Base-by-base conservation (phyloP, 495 filamentous ascomycete genomes). In the Podospora appendiculata region DNA sequence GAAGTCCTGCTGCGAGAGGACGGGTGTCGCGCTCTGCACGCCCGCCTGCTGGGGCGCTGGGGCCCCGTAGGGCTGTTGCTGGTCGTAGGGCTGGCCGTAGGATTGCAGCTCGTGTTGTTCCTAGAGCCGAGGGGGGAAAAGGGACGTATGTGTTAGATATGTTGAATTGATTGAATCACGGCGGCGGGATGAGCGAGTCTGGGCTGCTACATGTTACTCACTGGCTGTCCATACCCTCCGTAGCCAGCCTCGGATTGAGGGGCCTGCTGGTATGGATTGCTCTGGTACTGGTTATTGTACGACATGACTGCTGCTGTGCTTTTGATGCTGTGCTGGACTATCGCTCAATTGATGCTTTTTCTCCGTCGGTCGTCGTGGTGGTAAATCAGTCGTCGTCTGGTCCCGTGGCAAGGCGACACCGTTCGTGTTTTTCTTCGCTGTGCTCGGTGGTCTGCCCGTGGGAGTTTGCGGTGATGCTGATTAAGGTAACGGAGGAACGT, bases 1-100 rank as follows among this genome's bases (percentile, higher is more conserved):
- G 69, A 84, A 87, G 49, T 85, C 81, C 58, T 72, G 64, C 51
- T 80, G 71, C 16, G 73, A 67, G 42, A 81, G 74, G 35, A 66
- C 55, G 58, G 60, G 25, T 56, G 55, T 48, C 56, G 60, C 57
- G 34, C 56, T 57, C 40, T 54, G 59, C 32, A 60, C 61, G 46
- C 69, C 60, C 44, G 66, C 56, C 51, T 61, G 49, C 40, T 41
- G 38, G 4, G 56, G 11, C 38, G 39, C 17, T 5, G 2, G 25
- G 44, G 32, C 32, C 53, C 53, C 39, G 47, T 60, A 55, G 16
- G 43, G 49, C 32, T 49, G 47, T 43, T 53, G 47, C 17, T 59
- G 44, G 7, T 50, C 17, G 19, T 50, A 32, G 8, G 35, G 18
- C 12, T 50, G 36, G 19, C 48, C 41, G 51, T 52, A 42, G 44